Percentiles rank a stretch among this genome's conserved stretches.
These are phyloP conservation scores for Candida nanaspora DNA, from an alignment of 805 yeast species.

Conservation along the genomic window DNA sequence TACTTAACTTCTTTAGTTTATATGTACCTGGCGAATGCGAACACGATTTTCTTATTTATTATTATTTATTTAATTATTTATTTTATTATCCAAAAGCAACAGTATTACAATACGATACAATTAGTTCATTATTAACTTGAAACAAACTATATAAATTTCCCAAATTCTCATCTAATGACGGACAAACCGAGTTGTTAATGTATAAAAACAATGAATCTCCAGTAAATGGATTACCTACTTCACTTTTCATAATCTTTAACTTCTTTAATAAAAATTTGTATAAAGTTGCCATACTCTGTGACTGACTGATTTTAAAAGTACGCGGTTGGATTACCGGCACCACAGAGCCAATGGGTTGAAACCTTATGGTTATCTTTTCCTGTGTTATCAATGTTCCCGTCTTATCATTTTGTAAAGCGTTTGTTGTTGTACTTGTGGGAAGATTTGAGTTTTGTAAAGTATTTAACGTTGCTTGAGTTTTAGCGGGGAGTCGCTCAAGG, in stretches of 20 bases:
- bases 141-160: conserved; percentile 30
- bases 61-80: background rate
- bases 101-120: conserved; percentile 36
- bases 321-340: conserved; percentile 42
- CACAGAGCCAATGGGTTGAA: conserved; percentile 52
- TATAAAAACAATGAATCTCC: conserved; percentile 29
- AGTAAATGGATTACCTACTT: conserved; percentile 3
- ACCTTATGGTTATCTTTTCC: conserved; percentile 39
- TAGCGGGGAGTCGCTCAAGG: conserved; percentile 14
- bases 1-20: no score
- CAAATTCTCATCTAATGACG: conserved; percentile 36
- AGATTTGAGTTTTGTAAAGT: background rate
- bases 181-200: conserved; percentile 38
- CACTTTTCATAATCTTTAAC: conserved; percentile 15
- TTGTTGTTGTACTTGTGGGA: no score
- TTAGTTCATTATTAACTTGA: conserved; percentile 30
- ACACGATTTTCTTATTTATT: background rate
- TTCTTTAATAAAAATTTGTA: conserved; percentile 36
- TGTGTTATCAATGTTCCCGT: conserved; percentile 5
- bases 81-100: conserved; percentile 36
- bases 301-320: conserved; percentile 40
- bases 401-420: conserved; percentile 4
- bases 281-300: conserved; percentile 40
- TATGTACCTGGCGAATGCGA: no score
- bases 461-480: conserved; percentile 15